Conservation (phyloP, 148 eudicot species). For the Chenopodium quinoa region DNA sequence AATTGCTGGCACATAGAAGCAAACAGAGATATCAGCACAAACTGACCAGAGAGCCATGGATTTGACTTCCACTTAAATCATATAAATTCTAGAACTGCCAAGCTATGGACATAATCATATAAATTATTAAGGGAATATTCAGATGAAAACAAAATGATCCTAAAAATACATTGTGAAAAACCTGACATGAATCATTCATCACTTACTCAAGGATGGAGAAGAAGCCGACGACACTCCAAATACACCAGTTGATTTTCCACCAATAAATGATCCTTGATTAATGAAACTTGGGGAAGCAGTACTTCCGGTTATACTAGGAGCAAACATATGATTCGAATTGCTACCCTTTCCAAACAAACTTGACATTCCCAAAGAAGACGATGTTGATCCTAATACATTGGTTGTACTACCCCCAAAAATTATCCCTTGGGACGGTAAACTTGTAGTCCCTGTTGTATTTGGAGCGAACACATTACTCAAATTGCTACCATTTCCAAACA, state of each 20-base stretch:
- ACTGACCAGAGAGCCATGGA: neutral
- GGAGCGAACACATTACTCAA: neutral
- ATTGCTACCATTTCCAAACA: too few species aligned
- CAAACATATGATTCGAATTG: constrained; percentile 12
- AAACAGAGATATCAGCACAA: constrained; percentile 3
- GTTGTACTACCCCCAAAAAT: too few species aligned
- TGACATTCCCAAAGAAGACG: too few species aligned
- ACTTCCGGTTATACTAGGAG: neutral
- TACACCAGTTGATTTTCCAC: constrained; percentile 22
- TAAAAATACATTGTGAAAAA: neutral
- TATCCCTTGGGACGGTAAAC: too few species aligned
- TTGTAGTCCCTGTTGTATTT: constrained; percentile 13
- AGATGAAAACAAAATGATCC: neutral
- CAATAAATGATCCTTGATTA: constrained; percentile 19
- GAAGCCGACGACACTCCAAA: constrained; percentile 20
- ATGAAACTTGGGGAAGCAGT: constrained; percentile 13
- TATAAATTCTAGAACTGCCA: neutral
- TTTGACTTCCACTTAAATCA: neutral
- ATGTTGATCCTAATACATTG: too few species aligned
- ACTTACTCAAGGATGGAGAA: constrained; percentile 21
- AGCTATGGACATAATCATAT: too few species aligned
- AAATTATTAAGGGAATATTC: neutral
- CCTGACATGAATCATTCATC: neutral
- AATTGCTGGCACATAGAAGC: constrained; percentile 20
- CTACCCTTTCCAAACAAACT: too few species aligned